phyloP scores from a whole-genome alignment of 306 rosid genomes.

The Vigna mungo region DNA sequence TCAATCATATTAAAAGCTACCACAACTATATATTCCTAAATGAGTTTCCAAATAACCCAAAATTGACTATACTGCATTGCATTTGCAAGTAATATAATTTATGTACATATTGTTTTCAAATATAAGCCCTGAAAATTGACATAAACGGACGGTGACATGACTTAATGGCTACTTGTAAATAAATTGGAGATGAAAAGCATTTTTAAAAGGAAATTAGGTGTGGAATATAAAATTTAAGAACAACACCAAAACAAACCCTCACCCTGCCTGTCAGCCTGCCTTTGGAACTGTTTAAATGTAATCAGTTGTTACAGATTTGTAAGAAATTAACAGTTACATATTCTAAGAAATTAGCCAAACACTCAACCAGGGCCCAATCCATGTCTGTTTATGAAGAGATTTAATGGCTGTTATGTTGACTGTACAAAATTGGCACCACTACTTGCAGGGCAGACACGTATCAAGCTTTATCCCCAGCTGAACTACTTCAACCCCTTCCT shows the following conservation, averaged over 20 bases:
- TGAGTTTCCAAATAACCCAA: slow-evolving; percentile 23
- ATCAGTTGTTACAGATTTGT: too few species aligned
- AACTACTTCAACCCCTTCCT: too few species aligned
- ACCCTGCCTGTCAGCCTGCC: neutral
- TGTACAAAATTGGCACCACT: too few species aligned
- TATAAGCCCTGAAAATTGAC: slow-evolving; percentile 27
- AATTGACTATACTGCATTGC: slow-evolving; percentile 10
- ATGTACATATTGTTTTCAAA: slow-evolving; percentile 12
- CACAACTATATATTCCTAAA: neutral
- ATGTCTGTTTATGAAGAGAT: too few species aligned
- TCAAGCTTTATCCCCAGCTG: too few species aligned
- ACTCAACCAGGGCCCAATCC: too few species aligned
- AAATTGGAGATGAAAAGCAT: slow-evolving; percentile 27
- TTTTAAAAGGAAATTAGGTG: neutral
- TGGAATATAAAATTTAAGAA: neutral
- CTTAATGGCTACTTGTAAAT: neutral
- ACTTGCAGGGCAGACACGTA: too few species aligned
- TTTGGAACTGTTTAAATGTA: too few species aligned
- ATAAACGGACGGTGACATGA: neutral
- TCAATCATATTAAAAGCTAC: neutral
- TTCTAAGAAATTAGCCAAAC: too few species aligned
- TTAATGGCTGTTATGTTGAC: too few species aligned
- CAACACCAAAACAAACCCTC: slow-evolving; percentile 3
- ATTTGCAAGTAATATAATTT: slow-evolving; percentile 18
- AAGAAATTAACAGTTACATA: too few species aligned